Percentiles rank a stretch among this genome's conserved stretches.
phyloP scores from a whole-genome alignment of 1,284 basidiomycete genomes.

The Ustilago xerochloae region DNA sequence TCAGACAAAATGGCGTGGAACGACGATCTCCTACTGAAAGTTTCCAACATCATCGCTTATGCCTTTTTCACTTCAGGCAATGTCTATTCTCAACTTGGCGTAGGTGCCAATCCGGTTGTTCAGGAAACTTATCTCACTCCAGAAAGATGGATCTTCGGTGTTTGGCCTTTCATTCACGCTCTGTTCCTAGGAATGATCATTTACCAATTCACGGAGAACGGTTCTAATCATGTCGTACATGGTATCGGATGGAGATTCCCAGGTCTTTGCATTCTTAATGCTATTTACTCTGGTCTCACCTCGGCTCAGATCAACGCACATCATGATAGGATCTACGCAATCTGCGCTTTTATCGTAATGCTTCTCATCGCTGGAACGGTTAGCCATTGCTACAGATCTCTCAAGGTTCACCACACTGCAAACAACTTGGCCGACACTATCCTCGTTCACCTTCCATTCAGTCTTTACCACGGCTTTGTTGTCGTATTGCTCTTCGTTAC shows the following conservation, averaged over 20 bases:
- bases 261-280: constrained; percentile 82
- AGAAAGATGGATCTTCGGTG: constrained; percentile 84
- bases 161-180: constrained; percentile 82
- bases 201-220: constrained; percentile 71
- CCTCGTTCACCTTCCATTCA: constrained; percentile 70
- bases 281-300: constrained; percentile 81
- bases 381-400: constrained; percentile 90
- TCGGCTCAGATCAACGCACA: constrained; percentile 43
- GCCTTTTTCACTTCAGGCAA: constrained; percentile 87
- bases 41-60: constrained; percentile 82
- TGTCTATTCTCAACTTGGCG: constrained; percentile 79
- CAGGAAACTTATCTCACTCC: constrained; percentile 88
- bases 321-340: constrained; percentile 75
- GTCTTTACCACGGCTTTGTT: constrained; percentile 87
- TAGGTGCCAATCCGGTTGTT: constrained; percentile 21
- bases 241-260: constrained; percentile 89
- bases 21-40: constrained; percentile 69
- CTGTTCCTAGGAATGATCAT: constrained; percentile 77
- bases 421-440: constrained; percentile 72
- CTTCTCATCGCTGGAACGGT: constrained; percentile 84
- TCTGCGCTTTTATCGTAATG: constrained; percentile 83
- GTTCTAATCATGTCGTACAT: constrained; percentile 83
- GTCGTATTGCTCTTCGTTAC: constrained; percentile 89
- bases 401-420: constrained; percentile 83
- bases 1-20: constrained; percentile 47